Evolutionary conservation across 176 grass and related monocot species (phyloP).

Genomic region (Oryza glaberrima): DNA sequence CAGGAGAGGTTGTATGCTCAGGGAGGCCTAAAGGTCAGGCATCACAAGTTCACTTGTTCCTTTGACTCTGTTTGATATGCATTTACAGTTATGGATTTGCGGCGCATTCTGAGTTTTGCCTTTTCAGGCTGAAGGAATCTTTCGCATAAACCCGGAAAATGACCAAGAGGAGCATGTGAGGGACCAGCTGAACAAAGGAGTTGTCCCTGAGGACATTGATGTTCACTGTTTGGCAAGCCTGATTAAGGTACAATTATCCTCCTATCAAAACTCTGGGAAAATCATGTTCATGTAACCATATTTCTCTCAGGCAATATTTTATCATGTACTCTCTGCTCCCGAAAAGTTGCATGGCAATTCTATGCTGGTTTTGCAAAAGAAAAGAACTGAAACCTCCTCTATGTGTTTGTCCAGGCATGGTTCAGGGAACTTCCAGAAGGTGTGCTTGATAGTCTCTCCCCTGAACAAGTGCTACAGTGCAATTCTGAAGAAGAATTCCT

Average conservation of each 20-base stretch:
- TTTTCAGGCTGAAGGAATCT: conserved; percentile 88
- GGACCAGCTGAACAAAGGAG: conserved; percentile 76
- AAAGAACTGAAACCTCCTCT: not conserved
- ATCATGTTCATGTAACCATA: not conserved
- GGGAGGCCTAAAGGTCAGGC: conserved; percentile 72
- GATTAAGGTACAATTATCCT: conserved; percentile 71
- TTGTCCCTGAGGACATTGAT: conserved; percentile 84
- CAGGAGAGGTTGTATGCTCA: conserved; percentile 85
- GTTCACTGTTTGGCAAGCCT: conserved; percentile 90
- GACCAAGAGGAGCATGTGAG: conserved; percentile 89
- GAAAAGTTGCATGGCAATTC: not conserved
- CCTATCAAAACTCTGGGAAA: not conserved
- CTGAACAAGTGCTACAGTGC: conserved; percentile 80
- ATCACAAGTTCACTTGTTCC: not conserved
- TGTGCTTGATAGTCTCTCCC: conserved; percentile 78
- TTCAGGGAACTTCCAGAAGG: conserved; percentile 96
- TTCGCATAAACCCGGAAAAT: conserved; percentile 93
- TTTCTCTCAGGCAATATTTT: not conserved
- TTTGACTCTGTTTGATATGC: not conserved
- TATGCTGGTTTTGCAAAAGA: not conserved
- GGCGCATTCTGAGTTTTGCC: not conserved
- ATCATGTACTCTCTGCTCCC: not conserved
- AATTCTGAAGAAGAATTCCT: conserved; percentile 86
- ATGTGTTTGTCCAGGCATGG: conserved; percentile 61
- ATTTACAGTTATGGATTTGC: not conserved